A percentile compares a stretch with the other conserved stretches of the same genome.
Conservation (phyloP, 129 eudicot genomes). For the Helichrysum umbraculigerum region DNA sequence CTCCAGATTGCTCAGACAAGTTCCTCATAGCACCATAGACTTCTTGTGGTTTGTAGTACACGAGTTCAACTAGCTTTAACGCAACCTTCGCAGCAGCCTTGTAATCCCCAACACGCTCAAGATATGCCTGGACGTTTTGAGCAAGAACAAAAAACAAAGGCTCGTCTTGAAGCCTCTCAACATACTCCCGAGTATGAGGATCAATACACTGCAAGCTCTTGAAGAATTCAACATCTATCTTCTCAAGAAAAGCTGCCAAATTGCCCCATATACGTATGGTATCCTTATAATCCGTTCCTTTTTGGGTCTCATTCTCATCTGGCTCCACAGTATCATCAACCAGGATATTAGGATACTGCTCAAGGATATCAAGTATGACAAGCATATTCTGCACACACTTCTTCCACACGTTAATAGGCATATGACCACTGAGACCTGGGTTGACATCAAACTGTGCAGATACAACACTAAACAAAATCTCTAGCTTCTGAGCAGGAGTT, state of each 20-base stretch:
- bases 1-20: constrained; percentile 60
- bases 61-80: constrained; percentile 76
- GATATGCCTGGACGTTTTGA: constrained; percentile 78
- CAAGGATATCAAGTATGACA: constrained; percentile 71
- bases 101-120: constrained; percentile 65
- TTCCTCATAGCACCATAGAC: constrained; percentile 90
- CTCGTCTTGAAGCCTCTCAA: constrained; percentile 87
- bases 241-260: constrained; percentile 84
- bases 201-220: constrained; percentile 90
- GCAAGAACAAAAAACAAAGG: constrained; percentile 80
- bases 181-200: constrained; percentile 93
- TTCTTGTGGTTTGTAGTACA: constrained; percentile 89
- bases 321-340: constrained; percentile 89
- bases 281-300: constrained; percentile 68
- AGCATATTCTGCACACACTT: constrained; percentile 89
- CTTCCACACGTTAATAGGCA: constrained; percentile 91
- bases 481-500: constrained; percentile 98
- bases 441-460: constrained; percentile 97
- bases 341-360: constrained; percentile 61
- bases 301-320: constrained; percentile 89
- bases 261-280: constrained; percentile 92
- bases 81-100: constrained; percentile 89
- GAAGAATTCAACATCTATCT: constrained; percentile 76
- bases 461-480: constrained; percentile 76
- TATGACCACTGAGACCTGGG: constrained; percentile 81